Base-by-base conservation (phyloP, 345 rosid species). In the Moringa oleifera region DNA sequence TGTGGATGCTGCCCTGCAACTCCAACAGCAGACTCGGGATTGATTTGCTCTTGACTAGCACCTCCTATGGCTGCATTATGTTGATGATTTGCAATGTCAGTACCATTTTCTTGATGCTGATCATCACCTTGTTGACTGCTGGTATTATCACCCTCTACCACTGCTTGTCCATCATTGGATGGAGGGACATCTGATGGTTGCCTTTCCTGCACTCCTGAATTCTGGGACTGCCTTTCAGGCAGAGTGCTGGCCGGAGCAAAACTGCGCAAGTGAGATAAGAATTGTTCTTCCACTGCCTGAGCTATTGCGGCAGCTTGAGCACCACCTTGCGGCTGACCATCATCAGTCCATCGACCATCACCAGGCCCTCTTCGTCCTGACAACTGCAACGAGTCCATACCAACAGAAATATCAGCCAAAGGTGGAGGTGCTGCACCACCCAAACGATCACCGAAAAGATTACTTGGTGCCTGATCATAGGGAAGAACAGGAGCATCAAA, bases 291-390 rank as follows among this genome's bases (percentile, higher is more conserved):
- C 25, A 90, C 78, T 59, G 90, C 86, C 68, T 93, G 92, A 41
- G 98, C 95, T 73, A 93, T 83, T 28, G 85, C 81, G 65, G 94
- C 78, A 75, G 92, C 85, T 68, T 83, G 97, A 55, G 82, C 71
- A 73, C 83, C 80, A 69, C 86, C 83, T 70, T 88, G 98, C 17
- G 96, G 96, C 75, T 83, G 96, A 72, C 98, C 97, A 68, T 86
- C 90, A 82, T 93, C 96, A 69, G 95, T 86, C 97, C 97, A 93
- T 66, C 96, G 83, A 59, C 92, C 86, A 73, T 88, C 89, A 69
- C 90, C 84, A 59, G 80, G 81, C 70, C 93, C 92, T 75, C 98
- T 83, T 71, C 94, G 81, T 23, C 88, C 94, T 16, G 73, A 74
- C 52, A 79, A 59, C 55, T 71, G 88, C 75, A 86, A 69, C 7